Percentiles rank a stretch among this genome's conserved stretches.
Conservation (phyloP, 2,329 filamentous ascomycete genomes). For the Tolypocladium amazonense region DNA sequence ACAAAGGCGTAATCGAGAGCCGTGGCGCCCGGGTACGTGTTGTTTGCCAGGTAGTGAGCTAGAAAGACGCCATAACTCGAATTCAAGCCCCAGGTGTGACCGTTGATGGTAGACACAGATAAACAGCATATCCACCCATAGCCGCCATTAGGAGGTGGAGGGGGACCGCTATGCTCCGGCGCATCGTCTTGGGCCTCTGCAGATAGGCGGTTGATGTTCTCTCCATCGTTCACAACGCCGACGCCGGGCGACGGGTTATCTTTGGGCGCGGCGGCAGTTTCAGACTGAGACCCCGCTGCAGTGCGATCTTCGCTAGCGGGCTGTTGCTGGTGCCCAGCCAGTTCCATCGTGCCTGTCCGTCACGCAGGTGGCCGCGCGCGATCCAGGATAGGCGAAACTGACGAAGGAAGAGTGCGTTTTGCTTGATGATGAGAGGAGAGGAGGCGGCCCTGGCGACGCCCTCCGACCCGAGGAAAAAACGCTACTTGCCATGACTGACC, state of each 20-base stretch:
- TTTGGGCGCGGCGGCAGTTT: neutral
- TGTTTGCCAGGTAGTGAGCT: conserved; percentile 44
- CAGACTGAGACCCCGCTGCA: neutral
- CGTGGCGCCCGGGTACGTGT: conserved; percentile 52
- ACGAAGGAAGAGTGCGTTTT: neutral
- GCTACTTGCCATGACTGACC: neutral
- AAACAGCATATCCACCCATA: conserved; percentile 38
- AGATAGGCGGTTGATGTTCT: neutral
- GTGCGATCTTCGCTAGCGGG: neutral
- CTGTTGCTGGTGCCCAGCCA: neutral
- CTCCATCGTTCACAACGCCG: neutral
- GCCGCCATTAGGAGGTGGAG: conserved; percentile 44
- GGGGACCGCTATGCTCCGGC: conserved; percentile 4
- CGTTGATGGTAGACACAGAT: conserved; percentile 42
- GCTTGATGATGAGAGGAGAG: neutral
- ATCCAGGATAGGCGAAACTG: neutral
- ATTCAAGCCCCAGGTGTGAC: conserved; percentile 68
- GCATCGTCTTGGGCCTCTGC: neutral
- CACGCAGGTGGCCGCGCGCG: neutral
- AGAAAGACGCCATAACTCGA: conserved; percentile 39
- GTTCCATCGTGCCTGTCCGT: neutral
- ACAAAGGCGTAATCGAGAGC: conserved; percentile 65
- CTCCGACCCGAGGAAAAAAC: neutral
- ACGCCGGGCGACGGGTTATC: neutral
- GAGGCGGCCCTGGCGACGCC: neutral